Percentiles rank a stretch among this genome's conserved stretches.
Evolutionary conservation across 176 grass and related monocot genomes (phyloP).

Genomic region (Aegilops tauschii): DNA sequence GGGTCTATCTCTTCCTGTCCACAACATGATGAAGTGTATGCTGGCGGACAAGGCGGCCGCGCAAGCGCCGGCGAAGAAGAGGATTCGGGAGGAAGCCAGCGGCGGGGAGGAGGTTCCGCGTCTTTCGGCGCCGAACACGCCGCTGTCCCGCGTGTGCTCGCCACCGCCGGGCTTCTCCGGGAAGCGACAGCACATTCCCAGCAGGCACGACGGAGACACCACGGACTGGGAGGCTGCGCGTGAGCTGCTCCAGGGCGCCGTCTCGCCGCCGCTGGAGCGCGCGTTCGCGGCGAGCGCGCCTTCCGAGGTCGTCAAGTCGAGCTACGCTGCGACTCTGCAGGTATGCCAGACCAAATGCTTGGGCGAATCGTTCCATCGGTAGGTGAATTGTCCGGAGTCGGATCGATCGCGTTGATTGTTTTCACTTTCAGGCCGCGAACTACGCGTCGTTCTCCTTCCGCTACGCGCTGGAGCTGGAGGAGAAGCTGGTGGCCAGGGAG

Average conservation of each 20-base stretch:
- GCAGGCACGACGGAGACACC: background rate
- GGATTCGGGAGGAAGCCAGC: background rate
- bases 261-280: background rate
- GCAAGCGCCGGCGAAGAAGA: too few relatives aligned
- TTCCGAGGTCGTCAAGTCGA: background rate
- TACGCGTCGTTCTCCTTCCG: too few relatives aligned
- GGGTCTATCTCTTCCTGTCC: background rate
- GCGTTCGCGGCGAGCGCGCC: background rate
- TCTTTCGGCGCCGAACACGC: too few relatives aligned
- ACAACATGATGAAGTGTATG: background rate
- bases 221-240: too few relatives aligned
- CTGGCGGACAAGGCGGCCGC: too few relatives aligned
- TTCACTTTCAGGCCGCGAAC: too few relatives aligned
- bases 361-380: background rate
- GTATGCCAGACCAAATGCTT: background rate
- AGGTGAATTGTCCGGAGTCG: background rate
- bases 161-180: too few relatives aligned
- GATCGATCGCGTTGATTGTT: too few relatives aligned
- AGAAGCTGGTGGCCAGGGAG: too few relatives aligned
- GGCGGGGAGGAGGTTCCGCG: background rate
- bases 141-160: too few relatives aligned
- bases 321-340: background rate
- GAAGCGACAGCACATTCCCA: background rate
- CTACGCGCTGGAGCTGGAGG: too few relatives aligned
- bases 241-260: background rate